phyloP scores from a whole-genome alignment of 2,329 filamentous ascomycete species.

The Diaporthe citrichinensis region DNA sequence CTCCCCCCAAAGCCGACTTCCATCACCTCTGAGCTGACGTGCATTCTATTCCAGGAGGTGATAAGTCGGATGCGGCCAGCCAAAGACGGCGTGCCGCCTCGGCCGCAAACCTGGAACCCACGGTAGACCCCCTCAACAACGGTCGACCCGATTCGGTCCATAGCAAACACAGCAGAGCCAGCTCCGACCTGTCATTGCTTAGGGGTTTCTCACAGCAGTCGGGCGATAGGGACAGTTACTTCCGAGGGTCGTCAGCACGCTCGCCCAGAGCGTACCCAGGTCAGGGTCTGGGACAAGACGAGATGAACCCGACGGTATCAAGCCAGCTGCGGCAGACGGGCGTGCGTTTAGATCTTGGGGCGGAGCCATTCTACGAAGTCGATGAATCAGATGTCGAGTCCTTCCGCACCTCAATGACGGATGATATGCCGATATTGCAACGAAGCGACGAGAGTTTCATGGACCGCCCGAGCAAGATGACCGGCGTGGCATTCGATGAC shows the following conservation, averaged over 20 bases:
- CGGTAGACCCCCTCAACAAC: slow-evolving; percentile 59
- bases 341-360: slow-evolving; percentile 64
- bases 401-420: slow-evolving; percentile 68
- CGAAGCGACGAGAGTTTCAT: slow-evolving; percentile 75
- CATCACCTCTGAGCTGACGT: slow-evolving; percentile 17
- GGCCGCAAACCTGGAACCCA: slow-evolving; percentile 72
- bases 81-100: slow-evolving; percentile 66
- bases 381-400: slow-evolving; percentile 80
- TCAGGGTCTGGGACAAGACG: slow-evolving; percentile 57
- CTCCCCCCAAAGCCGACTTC: neutral
- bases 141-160: slow-evolving; percentile 70
- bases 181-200: slow-evolving; percentile 76
- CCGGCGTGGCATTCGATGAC: slow-evolving; percentile 75
- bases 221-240: slow-evolving; percentile 57
- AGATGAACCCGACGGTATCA: slow-evolving; percentile 61
- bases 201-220: slow-evolving; percentile 67
- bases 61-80: slow-evolving; percentile 39
- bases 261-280: slow-evolving; percentile 62
- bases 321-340: slow-evolving; percentile 66
- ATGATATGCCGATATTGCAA: slow-evolving; percentile 77
- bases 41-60: slow-evolving; percentile 25
- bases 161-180: slow-evolving; percentile 78
- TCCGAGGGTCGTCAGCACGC: slow-evolving; percentile 58
- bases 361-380: slow-evolving; percentile 74
- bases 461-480: slow-evolving; percentile 64